Percentiles rank a stretch among this genome's conserved stretches.
phyloP scores from a whole-genome alignment of 2,329 filamentous ascomycete genomes.

The Pseudonectria foliicola region DNA sequence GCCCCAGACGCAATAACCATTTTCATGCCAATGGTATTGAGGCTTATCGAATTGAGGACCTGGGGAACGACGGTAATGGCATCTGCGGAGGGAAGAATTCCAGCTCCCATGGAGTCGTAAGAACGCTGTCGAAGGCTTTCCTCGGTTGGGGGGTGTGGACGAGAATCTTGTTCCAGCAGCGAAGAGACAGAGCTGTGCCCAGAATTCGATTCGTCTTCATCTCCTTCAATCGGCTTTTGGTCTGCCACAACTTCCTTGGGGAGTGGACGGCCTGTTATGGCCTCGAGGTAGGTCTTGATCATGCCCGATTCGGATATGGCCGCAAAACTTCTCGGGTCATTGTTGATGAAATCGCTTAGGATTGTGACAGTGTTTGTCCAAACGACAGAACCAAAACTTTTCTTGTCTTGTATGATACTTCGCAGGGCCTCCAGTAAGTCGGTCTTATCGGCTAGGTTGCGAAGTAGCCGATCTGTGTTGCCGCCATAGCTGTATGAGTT shows the following conservation, averaged over 20 bases:
- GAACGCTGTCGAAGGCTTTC: constrained; percentile 41
- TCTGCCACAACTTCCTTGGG: constrained; percentile 23
- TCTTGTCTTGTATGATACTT: constrained; percentile 72
- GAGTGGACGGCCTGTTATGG: constrained; percentile 57
- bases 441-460: constrained; percentile 91
- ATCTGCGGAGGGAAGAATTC: constrained; percentile 81
- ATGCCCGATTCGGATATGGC: constrained; percentile 92
- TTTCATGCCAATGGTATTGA: constrained; percentile 81
- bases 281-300: constrained; percentile 76
- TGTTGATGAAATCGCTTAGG: constrained; percentile 94
- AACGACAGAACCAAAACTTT: constrained; percentile 80
- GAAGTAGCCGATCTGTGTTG: constrained; percentile 80
- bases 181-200: constrained; percentile 34
- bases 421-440: constrained; percentile 73
- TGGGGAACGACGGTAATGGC: constrained; percentile 81
- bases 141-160: constrained; percentile 46
- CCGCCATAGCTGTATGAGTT: constrained; percentile 62
- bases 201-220: constrained; percentile 30
- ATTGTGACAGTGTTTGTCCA: constrained; percentile 95
- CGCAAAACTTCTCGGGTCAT: constrained; percentile 94
- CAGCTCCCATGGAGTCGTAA: constrained; percentile 47
- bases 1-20: constrained; percentile 79
- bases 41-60: constrained; percentile 86
- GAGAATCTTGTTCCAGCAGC: constrained; percentile 28
- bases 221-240: constrained; percentile 23